These are phyloP conservation scores for Nemania diffusa DNA, from an alignment of 2,329 filamentous ascomycete genomes.

Conservation along the genomic window DNA sequence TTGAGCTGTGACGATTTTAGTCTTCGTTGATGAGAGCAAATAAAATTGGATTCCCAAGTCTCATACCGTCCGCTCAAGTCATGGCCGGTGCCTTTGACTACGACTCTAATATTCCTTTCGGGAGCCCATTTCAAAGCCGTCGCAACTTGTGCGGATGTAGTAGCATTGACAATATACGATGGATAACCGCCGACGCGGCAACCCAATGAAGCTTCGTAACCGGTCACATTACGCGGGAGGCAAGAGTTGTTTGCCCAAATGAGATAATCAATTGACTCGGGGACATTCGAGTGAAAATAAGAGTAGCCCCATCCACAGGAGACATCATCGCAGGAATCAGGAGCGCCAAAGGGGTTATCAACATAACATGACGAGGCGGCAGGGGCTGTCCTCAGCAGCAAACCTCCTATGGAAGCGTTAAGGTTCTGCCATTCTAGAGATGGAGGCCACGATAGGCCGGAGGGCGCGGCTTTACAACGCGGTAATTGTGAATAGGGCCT, in stretches of 20 bases:
- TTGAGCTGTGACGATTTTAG: background rate
- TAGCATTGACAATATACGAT: background rate
- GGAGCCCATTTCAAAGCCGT: background rate
- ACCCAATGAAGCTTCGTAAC: background rate
- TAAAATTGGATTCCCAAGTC: background rate
- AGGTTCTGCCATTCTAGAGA: background rate
- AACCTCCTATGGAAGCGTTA: background rate
- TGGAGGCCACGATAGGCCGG: background rate
- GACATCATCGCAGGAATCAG: background rate
- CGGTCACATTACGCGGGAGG: conserved; percentile 5
- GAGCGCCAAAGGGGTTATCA: background rate
- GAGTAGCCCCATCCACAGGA: background rate
- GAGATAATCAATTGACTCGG: conserved; percentile 1
- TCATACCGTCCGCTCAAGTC: conserved; percentile 6
- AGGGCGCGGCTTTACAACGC: background rate
- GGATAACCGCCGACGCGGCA: conserved; percentile 7
- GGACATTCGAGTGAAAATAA: background rate
- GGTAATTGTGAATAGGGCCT: conserved; percentile 2
- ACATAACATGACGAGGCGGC: conserved; percentile 5
- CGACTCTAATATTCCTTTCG: background rate
- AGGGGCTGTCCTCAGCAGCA: background rate
- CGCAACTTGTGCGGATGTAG: background rate
- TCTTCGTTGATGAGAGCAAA: background rate
- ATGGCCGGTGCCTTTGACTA: conserved; percentile 4
- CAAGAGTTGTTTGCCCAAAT: conserved; percentile 13